Evolutionary conservation across 108 stramenopile species (phyloP).

Genomic region (Mediolabrus comicus): DNA sequence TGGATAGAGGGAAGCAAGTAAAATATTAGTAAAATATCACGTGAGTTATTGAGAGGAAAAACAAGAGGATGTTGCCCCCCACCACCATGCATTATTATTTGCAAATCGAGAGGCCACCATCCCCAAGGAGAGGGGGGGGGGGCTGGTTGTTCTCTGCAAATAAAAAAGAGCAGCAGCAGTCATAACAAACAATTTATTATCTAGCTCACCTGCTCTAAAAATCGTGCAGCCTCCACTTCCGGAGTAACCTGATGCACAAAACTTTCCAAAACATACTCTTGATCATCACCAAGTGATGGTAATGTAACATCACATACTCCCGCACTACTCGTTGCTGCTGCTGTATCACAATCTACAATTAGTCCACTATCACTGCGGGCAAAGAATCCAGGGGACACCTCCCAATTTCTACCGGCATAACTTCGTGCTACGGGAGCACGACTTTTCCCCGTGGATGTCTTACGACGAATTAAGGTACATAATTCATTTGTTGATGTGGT

Average conservation of each 20-base stretch:
- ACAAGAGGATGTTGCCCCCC: no score
- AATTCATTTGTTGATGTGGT: not conserved
- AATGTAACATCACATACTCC: constrained; percentile 7
- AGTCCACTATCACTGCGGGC: constrained; percentile 9
- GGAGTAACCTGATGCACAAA: not conserved
- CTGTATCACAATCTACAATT: constrained; percentile 2
- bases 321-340: not conserved
- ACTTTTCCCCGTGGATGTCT: not conserved
- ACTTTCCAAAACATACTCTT: constrained; percentile 19
- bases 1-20: no score
- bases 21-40: no score
- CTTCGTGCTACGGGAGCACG: constrained; percentile 16
- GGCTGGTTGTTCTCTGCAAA: no score
- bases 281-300: constrained; percentile 8
- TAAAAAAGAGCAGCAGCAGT: no score
- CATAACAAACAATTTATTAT: no score
- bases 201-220: constrained; percentile 43
- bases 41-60: no score
- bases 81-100: no score
- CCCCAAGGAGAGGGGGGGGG: no score
- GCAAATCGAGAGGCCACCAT: no score
- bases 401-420: constrained; percentile 10
- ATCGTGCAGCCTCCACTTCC: constrained; percentile 42
- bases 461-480: constrained; percentile 16
- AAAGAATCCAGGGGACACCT: constrained; percentile 16